Conservation (phyloP, 306 rosid genomes). For the Oxytropis ochrocephala region DNA sequence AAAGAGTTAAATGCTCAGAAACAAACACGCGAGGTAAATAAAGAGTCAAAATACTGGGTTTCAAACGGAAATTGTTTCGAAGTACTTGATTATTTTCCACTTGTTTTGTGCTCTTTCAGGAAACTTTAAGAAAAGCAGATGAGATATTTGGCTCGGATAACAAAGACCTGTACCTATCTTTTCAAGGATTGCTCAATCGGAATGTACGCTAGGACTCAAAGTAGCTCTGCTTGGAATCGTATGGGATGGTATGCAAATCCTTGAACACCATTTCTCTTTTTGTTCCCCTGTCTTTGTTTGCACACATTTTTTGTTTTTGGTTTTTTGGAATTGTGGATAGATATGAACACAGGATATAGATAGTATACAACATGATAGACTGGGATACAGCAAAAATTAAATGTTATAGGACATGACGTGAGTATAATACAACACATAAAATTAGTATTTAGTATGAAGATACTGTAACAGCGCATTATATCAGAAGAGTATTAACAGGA, state of each 20-base stretch:
- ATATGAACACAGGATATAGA: background rate
- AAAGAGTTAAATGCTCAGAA: conserved; percentile 95
- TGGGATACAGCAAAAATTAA: background rate
- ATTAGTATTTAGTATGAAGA: too few relatives aligned
- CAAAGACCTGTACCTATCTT: conserved; percentile 83
- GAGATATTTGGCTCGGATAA: conserved; percentile 94
- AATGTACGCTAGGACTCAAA: conserved; percentile 49
- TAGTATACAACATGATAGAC: background rate
- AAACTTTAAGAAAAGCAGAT: conserved; percentile 90
- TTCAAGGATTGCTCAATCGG: conserved; percentile 90
- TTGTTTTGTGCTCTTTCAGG: conserved; percentile 43
- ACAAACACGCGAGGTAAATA: conserved; percentile 92
- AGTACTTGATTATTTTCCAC: conserved; percentile 4
- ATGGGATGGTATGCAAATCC: conserved; percentile 34
- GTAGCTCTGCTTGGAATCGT: conserved; percentile 24
- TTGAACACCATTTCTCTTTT: conserved; percentile 5
- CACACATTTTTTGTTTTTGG: background rate
- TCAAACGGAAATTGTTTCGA: conserved; percentile 6
- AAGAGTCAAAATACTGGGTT: background rate
- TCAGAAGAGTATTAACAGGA: too few relatives aligned
- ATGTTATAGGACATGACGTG: background rate
- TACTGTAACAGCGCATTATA: too few relatives aligned
- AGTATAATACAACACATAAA: too few relatives aligned
- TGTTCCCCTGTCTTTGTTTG: background rate
- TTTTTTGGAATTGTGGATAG: background rate